These are phyloP conservation scores for Fusarium dimerum DNA, from an alignment of 2,329 filamentous ascomycete species.

Conservation along the genomic window DNA sequence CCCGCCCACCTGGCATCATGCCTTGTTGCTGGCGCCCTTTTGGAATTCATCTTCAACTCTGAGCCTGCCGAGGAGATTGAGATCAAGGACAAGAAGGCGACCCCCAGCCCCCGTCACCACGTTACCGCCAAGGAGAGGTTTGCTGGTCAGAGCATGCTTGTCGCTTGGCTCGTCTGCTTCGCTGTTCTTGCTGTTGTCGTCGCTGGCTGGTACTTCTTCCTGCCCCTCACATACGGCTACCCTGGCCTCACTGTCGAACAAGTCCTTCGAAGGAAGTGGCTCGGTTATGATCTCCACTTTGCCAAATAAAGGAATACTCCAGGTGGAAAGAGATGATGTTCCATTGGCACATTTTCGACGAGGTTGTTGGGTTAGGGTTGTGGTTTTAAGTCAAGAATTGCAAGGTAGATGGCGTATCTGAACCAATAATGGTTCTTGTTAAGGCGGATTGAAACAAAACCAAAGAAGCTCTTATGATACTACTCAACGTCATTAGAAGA, in stretches of 20 bases:
- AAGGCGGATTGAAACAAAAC: neutral
- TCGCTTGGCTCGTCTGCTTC: constrained; percentile 75
- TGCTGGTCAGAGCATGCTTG: constrained; percentile 73
- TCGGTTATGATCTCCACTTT: constrained; percentile 97
- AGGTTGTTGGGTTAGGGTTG: neutral
- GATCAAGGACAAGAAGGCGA: constrained; percentile 49
- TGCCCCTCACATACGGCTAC: constrained; percentile 92
- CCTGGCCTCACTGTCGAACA: constrained; percentile 80
- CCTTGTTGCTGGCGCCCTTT: constrained; percentile 83
- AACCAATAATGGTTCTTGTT: constrained; percentile 1
- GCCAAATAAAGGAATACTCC: constrained; percentile 69
- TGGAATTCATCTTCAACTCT: constrained; percentile 95
- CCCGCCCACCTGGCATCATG: constrained; percentile 90
- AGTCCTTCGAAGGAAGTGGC: constrained; percentile 86
- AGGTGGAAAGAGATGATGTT: neutral
- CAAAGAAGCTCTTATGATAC: neutral
- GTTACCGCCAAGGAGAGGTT: constrained; percentile 81
- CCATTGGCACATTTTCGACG: neutral
- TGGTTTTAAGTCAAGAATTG: neutral
- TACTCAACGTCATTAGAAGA: neutral
- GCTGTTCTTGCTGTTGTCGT: constrained; percentile 69
- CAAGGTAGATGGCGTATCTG: neutral
- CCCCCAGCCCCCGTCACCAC: constrained; percentile 54
- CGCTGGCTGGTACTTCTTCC: constrained; percentile 88
- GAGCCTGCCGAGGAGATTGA: constrained; percentile 67